A percentile compares a stretch with the other conserved stretches of the same genome.
phyloP scores from a whole-genome alignment of 176 grass and related monocot genomes.

The Secale cereale region DNA sequence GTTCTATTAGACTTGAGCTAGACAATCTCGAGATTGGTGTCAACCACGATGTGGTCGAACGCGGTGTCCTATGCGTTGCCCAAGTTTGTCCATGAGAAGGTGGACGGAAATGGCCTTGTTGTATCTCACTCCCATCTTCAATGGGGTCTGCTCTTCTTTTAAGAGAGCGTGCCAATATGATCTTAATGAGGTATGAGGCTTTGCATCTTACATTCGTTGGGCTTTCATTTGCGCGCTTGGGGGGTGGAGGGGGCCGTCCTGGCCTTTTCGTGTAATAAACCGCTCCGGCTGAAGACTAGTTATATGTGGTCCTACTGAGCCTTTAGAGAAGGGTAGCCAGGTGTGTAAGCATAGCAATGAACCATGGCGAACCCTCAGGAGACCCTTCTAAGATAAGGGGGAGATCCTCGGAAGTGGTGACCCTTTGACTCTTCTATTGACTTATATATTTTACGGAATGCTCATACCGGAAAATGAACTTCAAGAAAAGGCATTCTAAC shows the following conservation, averaged over 20 bases:
- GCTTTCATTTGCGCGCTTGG: neutral
- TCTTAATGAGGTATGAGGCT: no score
- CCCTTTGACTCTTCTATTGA: slow-evolving; percentile 8
- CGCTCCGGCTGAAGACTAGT: no score
- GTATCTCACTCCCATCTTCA: neutral
- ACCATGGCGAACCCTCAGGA: neutral
- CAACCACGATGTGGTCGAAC: no score
- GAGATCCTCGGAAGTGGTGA: neutral
- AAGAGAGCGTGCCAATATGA: neutral
- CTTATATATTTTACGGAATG: slow-evolving; percentile 12
- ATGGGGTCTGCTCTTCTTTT: neutral
- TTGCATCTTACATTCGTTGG: neutral
- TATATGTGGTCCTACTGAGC: no score
- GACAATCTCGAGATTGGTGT: no score
- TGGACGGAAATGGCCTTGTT: neutral
- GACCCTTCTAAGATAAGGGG: slow-evolving; percentile 5
- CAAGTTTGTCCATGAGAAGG: neutral
- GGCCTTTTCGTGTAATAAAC: no score
- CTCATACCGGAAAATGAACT: neutral
- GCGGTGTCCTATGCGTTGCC: no score
- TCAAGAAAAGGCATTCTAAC: no score
- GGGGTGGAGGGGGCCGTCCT: no score
- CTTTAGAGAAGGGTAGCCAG: neutral
- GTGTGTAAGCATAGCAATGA: slow-evolving; percentile 18
- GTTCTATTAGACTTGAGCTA: no score